Percentiles rank a stretch among this genome's conserved stretches.
These are phyloP conservation scores for Chalciporus pseudorubinellus DNA, from an alignment of 768 basidiomycete species.

Conservation along the genomic window DNA sequence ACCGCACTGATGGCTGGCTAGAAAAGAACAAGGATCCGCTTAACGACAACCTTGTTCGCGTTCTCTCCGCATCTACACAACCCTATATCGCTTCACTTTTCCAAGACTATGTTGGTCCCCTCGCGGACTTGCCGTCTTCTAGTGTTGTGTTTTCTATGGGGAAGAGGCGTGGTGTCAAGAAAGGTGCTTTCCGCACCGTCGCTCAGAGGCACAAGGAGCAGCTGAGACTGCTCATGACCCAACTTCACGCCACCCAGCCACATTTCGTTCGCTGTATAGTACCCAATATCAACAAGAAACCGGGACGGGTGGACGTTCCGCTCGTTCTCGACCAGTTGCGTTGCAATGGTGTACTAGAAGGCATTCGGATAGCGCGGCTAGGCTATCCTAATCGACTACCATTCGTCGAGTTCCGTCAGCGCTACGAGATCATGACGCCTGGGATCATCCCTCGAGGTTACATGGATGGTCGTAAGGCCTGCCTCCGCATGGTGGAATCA, in stretches of 20 bases:
- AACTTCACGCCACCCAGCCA: conserved; percentile 91
- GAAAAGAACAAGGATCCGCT: conserved; percentile 99
- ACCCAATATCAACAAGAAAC: conserved; percentile 88
- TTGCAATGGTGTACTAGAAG: conserved; percentile 98
- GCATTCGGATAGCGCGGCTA: conserved; percentile 94
- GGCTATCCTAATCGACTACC: conserved; percentile 97
- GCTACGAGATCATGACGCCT: conserved; percentile 94
- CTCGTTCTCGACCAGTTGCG: conserved; percentile 94
- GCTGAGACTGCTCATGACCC: conserved; percentile 84
- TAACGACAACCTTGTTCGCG: conserved; percentile 91
- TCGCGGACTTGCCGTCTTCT: conserved; percentile 31
- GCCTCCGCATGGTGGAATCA: conserved; percentile 83
- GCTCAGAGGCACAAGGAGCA: conserved; percentile 96
- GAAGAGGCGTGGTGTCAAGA: conserved; percentile 81
- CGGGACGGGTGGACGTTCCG: conserved; percentile 88
- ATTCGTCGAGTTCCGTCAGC: conserved; percentile 95
- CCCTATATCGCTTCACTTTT: conserved; percentile 82
- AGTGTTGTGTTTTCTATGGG: conserved; percentile 38
- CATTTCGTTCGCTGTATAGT: conserved; percentile 99
- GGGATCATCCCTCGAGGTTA: conserved; percentile 92
- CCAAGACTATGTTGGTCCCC: conserved; percentile 66
- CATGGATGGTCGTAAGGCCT: conserved; percentile 97
- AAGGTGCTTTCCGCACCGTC: conserved; percentile 95
- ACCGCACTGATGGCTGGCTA: conserved; percentile 93
- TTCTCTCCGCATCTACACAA: conserved; percentile 80